These are phyloP conservation scores for Cyclotella atomus DNA, from an alignment of 108 stramenopile genomes.

Conservation along the genomic window DNA sequence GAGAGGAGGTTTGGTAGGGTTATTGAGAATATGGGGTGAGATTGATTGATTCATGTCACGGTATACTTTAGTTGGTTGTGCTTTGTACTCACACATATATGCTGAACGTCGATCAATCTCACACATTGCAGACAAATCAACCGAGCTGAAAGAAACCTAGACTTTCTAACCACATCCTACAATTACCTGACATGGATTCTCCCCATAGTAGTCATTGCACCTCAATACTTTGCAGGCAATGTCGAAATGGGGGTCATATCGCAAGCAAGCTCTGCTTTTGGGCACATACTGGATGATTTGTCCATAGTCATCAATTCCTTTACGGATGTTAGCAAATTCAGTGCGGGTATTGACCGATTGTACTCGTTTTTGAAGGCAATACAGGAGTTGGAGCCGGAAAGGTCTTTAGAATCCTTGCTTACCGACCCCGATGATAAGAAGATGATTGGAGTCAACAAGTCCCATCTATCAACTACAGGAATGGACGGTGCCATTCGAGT, in stretches of 20 bases:
- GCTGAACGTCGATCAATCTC: too few relatives aligned
- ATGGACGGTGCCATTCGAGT: constrained; percentile 19
- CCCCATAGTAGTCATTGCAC: constrained; percentile 20
- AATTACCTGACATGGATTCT: constrained; percentile 66
- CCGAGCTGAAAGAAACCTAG: constrained; percentile 63
- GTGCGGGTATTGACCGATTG: constrained; percentile 70
- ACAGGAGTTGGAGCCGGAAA: constrained; percentile 27
- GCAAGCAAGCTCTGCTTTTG: constrained; percentile 65
- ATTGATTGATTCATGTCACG: not conserved
- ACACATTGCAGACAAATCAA: constrained; percentile 53
- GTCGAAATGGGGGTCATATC: constrained; percentile 65
- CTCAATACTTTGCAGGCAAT: constrained; percentile 57
- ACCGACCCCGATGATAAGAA: constrained; percentile 3
- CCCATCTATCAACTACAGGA: not conserved
- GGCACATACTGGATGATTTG: constrained; percentile 91
- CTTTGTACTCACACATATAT: too few relatives aligned
- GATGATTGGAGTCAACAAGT: not conserved
- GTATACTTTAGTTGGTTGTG: not conserved
- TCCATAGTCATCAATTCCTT: constrained; percentile 73
- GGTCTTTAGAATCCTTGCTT: constrained; percentile 34
- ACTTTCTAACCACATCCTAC: constrained; percentile 75
- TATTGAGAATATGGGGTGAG: constrained; percentile 56
- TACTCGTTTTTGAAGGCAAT: constrained; percentile 63
- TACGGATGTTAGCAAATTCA: constrained; percentile 60
- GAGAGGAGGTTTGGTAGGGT: constrained; percentile 53